Percentiles rank a stretch among this genome's conserved stretches.
Conservation (phyloP, 2,329 filamentous ascomycete genomes). For the Epichloe scottii region DNA sequence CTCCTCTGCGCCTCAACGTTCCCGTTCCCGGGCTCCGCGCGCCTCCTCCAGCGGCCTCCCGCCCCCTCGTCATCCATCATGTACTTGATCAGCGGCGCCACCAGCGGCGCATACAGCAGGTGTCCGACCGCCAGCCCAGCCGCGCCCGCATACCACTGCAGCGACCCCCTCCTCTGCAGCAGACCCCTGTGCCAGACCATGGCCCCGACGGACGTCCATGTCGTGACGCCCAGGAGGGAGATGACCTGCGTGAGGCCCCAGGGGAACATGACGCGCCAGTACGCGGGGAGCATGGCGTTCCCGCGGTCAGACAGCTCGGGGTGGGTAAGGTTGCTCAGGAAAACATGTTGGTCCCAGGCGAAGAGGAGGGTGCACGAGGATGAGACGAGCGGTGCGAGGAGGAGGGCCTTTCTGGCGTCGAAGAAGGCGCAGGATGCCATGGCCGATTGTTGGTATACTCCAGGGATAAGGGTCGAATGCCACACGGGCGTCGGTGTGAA, state of each 20-base stretch:
- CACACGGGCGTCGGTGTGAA: neutral
- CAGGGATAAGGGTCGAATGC: neutral
- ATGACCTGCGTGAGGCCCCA: conserved; percentile 21
- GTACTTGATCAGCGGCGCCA: conserved; percentile 19
- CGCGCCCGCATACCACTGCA: conserved; percentile 20
- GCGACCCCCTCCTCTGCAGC: conserved; percentile 14
- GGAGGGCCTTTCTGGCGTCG: conserved; percentile 25
- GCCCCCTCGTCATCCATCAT: conserved; percentile 16
- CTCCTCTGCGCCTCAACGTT: conserved; percentile 18
- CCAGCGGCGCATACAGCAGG: conserved; percentile 20
- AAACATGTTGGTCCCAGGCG: conserved; percentile 31
- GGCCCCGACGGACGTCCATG: conserved; percentile 16
- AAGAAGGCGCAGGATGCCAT: conserved; percentile 28
- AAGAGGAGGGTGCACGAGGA: conserved; percentile 33
- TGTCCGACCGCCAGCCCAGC: conserved; percentile 20
- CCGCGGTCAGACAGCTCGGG: conserved; percentile 16
- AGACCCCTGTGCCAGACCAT: conserved; percentile 12
- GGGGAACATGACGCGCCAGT: conserved; percentile 30
- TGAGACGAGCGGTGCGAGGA: conserved; percentile 33
- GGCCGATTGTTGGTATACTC: too few species aligned
- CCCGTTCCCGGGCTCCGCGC: conserved; percentile 9
- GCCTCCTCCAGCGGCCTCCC: conserved; percentile 6
- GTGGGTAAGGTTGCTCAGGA: conserved; percentile 25
- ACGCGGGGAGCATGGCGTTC: conserved; percentile 28
- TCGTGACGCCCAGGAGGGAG: conserved; percentile 22